A percentile compares a stretch with the other conserved stretches of the same genome.
These are phyloP conservation scores for Stagonosporopsis vannaccii DNA, from an alignment of 2,329 filamentous ascomycete species.

Conservation along the genomic window DNA sequence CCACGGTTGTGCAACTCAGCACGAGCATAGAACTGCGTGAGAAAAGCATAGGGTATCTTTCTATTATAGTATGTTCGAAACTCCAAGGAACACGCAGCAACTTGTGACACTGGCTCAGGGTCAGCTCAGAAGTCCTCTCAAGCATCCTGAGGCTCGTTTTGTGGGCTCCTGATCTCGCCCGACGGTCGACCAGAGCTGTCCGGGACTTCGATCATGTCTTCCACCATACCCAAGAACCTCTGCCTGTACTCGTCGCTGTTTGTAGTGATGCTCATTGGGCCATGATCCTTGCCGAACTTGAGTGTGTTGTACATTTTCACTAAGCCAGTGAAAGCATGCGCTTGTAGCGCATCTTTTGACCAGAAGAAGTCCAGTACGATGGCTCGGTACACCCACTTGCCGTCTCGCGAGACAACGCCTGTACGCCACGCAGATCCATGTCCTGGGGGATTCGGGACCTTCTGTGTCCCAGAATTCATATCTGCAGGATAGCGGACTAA, in stretches of 20 bases:
- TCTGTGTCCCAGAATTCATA: conserved; percentile 25
- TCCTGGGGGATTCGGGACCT: conserved; percentile 44
- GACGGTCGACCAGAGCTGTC: conserved; percentile 43
- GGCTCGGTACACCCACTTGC: conserved; percentile 71
- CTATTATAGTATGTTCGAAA: neutral
- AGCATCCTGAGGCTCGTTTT: conserved; percentile 17
- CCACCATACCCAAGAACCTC: conserved; percentile 62
- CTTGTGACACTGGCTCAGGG: neutral
- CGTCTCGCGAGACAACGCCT: conserved; percentile 67
- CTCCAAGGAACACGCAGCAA: neutral
- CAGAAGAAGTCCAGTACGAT: conserved; percentile 80
- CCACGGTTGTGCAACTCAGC: neutral
- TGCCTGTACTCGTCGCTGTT: conserved; percentile 71
- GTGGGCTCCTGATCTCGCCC: conserved; percentile 36
- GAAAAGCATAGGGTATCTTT: conserved; percentile 6
- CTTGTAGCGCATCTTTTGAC: conserved; percentile 74
- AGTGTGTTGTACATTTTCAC: conserved; percentile 68
- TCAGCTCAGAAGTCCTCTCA: neutral
- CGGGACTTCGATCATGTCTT: conserved; percentile 45
- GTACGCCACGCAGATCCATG: conserved; percentile 63
- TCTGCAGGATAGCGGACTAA: conserved; percentile 65
- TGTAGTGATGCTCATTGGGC: conserved; percentile 78
- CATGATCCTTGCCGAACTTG: conserved; percentile 63
- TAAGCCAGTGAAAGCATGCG: conserved; percentile 70
- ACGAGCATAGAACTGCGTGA: neutral